Percentiles rank a stretch among this genome's conserved stretches.
These are phyloP conservation scores for Cladosporium sp. DNA, from an alignment of 2,329 filamentous ascomycete species.

Conservation along the genomic window DNA sequence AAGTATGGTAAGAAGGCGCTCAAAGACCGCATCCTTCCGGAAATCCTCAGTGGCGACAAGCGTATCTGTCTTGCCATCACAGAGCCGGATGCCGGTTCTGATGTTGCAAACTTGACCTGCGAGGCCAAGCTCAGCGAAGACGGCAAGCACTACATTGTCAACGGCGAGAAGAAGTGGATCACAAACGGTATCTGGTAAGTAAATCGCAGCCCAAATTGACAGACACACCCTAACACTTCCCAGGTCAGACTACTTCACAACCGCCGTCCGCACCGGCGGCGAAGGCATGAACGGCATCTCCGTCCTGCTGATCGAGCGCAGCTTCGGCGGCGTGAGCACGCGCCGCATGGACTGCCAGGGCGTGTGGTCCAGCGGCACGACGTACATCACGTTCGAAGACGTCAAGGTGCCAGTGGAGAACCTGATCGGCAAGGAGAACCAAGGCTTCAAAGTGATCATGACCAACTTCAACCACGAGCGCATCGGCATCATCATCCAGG, in stretches of 20 bases:
- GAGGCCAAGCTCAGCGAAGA: constrained; percentile 93
- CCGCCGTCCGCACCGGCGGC: constrained; percentile 84
- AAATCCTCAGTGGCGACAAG: constrained; percentile 87
- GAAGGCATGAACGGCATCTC: constrained; percentile 90
- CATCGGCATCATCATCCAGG: constrained; percentile 98
- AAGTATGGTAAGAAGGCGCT: constrained; percentile 87
- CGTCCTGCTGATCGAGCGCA: constrained; percentile 86
- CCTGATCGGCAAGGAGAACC: constrained; percentile 94
- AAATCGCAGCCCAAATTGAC: neutral
- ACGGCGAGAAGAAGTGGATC: constrained; percentile 99
- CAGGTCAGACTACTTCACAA: constrained; percentile 86
- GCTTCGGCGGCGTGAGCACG: constrained; percentile 79
- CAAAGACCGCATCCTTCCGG: constrained; percentile 82
- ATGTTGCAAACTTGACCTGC: constrained; percentile 92
- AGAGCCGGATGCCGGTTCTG: constrained; percentile 87
- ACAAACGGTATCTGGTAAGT: constrained; percentile 72
- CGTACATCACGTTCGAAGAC: constrained; percentile 97
- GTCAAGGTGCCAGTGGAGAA: constrained; percentile 99
- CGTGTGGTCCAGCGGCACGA: constrained; percentile 92
- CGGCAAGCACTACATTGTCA: constrained; percentile 98
- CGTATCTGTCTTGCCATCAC: constrained; percentile 97
- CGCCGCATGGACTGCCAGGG: constrained; percentile 98
- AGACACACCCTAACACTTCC: constrained; percentile 40
- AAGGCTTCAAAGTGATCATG: constrained; percentile 99
- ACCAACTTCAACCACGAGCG: constrained; percentile 99